A percentile compares a stretch with the other conserved stretches of the same genome.
Evolutionary conservation across 192 early-diverging fungal species (phyloP).

Genomic region (Chytriomyces confervae): DNA sequence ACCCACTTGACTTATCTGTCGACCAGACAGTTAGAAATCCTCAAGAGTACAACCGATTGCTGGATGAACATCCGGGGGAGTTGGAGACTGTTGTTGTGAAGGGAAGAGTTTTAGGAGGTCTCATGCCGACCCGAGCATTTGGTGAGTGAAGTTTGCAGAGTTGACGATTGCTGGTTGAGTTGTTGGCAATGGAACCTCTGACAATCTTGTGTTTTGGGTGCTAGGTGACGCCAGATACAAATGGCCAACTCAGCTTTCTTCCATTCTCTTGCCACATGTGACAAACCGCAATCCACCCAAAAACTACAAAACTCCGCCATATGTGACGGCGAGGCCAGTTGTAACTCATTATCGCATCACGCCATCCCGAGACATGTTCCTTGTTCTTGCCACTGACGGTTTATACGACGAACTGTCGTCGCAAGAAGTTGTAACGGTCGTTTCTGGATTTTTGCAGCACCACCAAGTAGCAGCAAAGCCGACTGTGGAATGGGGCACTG

Average conservation of each 20-base stretch:
- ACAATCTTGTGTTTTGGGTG: neutral
- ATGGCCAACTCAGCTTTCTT: conserved; percentile 45
- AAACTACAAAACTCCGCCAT: conserved; percentile 56
- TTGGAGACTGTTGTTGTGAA: conserved; percentile 49
- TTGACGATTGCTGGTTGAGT: neutral
- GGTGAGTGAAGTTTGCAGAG: conserved; percentile 34
- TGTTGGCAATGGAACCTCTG: neutral
- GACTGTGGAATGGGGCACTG: conserved; percentile 25
- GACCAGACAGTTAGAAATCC: conserved; percentile 56
- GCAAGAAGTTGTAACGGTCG: conserved; percentile 43
- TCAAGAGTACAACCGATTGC: conserved; percentile 51
- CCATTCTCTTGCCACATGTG: conserved; percentile 28
- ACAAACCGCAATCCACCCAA: conserved; percentile 24
- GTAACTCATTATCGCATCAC: conserved; percentile 49
- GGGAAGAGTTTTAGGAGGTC: conserved; percentile 56
- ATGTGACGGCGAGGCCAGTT: conserved; percentile 58
- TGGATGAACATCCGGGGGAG: conserved; percentile 62
- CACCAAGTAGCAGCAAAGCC: conserved; percentile 31
- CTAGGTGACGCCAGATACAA: conserved; percentile 58
- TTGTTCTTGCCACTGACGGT: conserved; percentile 57
- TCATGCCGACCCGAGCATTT: conserved; percentile 62
- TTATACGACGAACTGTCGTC: conserved; percentile 52
- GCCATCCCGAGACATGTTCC: conserved; percentile 44
- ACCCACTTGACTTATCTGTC: conserved; percentile 39
- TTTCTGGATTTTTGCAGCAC: conserved; percentile 45